Evolutionary conservation across 2,329 filamentous ascomycete genomes (phyloP).

Genomic region (Hymenoscyphus albidus): DNA sequence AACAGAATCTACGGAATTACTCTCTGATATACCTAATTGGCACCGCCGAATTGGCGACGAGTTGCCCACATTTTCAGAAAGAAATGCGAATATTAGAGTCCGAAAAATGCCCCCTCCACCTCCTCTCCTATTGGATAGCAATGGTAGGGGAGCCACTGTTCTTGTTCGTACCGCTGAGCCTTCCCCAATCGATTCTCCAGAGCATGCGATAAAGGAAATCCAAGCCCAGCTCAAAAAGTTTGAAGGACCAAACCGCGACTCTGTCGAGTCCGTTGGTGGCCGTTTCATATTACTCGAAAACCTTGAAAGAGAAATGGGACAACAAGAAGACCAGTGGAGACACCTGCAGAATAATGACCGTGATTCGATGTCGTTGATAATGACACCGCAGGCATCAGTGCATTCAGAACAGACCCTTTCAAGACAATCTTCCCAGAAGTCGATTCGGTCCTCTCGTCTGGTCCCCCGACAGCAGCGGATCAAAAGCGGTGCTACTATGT

Average conservation of each 20-base stretch:
- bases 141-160: conserved; percentile 40
- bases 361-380: conserved; percentile 27
- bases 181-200: conserved; percentile 30
- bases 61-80: conserved; percentile 55
- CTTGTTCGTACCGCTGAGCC: conserved; percentile 39
- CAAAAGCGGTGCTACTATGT: conserved; percentile 35
- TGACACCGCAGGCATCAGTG: conserved; percentile 23
- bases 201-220: conserved; percentile 31
- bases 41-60: conserved; percentile 57
- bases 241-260: conserved; percentile 30
- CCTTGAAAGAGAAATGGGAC: conserved; percentile 58
- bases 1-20: conserved; percentile 28
- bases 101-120: conserved; percentile 55
- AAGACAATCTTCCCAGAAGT: conserved; percentile 29
- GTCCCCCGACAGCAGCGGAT: conserved; percentile 39
- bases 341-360: conserved; percentile 49
- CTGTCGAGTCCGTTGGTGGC: conserved; percentile 26
- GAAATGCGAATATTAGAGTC: conserved; percentile 42
- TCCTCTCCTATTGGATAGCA: conserved; percentile 48
- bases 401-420: conserved; percentile 16
- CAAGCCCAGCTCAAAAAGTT: conserved; percentile 33
- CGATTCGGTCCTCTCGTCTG: conserved; percentile 39
- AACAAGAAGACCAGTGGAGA: conserved; percentile 58
- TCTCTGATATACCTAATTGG: conserved; percentile 37
- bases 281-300: conserved; percentile 47